phyloP scores from a whole-genome alignment of 75 land plant species.

The Cryptomeria japonica region DNA sequence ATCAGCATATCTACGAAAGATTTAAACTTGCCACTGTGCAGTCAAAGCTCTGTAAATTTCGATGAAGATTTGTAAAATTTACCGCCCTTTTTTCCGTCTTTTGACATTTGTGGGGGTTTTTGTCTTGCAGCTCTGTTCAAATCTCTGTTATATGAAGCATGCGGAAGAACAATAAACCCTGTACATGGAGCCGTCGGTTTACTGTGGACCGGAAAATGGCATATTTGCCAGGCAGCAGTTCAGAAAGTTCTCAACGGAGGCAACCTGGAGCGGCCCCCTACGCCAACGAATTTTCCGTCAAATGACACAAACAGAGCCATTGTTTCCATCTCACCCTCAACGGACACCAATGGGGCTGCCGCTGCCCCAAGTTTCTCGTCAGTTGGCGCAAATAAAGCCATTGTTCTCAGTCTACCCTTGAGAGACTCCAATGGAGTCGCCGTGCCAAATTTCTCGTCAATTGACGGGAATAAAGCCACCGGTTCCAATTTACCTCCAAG shows the following conservation, averaged over 20 bases:
- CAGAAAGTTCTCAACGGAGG: conserved; percentile 82
- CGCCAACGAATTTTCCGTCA: background rate
- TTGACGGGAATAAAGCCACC: background rate
- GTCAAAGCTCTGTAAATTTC: too few species aligned
- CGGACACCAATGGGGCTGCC: background rate
- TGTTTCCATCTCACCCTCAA: background rate
- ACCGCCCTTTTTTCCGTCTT: background rate
- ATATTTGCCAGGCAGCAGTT: conserved; percentile 84
- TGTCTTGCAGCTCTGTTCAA: conserved; percentile 67
- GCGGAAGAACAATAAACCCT: conserved; percentile 87
- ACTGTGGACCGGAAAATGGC: conserved; percentile 83
- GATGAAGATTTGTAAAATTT: too few species aligned
- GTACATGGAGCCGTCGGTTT: conserved; percentile 90
- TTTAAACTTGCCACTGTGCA: too few species aligned
- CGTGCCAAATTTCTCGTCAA: background rate
- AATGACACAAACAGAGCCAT: background rate
- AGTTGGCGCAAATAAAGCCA: too few species aligned
- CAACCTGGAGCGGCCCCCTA: conserved; percentile 35
- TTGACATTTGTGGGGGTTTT: background rate
- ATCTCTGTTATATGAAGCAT: conserved; percentile 81
- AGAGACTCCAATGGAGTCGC: background rate
- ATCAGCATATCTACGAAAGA: too few species aligned
- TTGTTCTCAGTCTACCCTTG: too few species aligned
- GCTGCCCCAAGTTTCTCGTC: too few species aligned
- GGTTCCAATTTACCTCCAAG: too few species aligned